These are phyloP conservation scores for Quercus bicolor DNA, from an alignment of 306 rosid species.

Conservation along the genomic window DNA sequence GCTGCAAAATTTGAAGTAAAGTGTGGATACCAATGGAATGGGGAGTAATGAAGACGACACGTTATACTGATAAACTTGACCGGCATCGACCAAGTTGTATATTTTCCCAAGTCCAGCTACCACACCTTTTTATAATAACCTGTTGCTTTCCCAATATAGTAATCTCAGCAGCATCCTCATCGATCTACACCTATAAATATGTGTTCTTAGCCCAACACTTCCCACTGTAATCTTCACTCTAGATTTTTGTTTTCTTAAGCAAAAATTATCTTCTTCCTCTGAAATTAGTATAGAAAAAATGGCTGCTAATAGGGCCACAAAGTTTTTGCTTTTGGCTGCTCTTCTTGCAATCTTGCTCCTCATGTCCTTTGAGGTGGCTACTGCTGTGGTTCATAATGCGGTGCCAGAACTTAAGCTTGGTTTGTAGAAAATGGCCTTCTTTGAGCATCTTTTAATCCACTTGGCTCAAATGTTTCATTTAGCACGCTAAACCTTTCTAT, in stretches of 20 bases:
- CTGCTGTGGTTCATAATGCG: not conserved
- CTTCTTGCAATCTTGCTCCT: conserved; percentile 7
- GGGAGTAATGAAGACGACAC: too few relatives aligned
- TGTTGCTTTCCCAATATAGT: too few relatives aligned
- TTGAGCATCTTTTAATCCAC: too few relatives aligned
- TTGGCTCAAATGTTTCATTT: too few relatives aligned
- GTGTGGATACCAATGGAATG: too few relatives aligned
- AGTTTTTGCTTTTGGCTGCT: not conserved
- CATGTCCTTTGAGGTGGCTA: not conserved
- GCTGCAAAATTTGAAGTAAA: too few relatives aligned
- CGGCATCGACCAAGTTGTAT: not conserved
- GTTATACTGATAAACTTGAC: not conserved
- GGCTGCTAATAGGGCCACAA: not conserved
- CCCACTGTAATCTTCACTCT: not conserved
- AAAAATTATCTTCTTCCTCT: not conserved
- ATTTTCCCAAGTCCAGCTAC: not conserved
- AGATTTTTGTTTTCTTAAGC: not conserved
- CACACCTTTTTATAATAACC: too few relatives aligned
- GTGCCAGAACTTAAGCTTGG: conserved; percentile 1
- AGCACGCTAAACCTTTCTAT: not conserved
- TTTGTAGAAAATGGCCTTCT: not conserved
- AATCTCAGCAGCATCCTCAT: not conserved
- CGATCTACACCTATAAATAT: not conserved
- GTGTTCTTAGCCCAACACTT: not conserved
- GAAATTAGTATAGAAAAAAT: not conserved